Conservation (phyloP, 345 rosid genomes). For the Arabidopsis suecica region DNA sequence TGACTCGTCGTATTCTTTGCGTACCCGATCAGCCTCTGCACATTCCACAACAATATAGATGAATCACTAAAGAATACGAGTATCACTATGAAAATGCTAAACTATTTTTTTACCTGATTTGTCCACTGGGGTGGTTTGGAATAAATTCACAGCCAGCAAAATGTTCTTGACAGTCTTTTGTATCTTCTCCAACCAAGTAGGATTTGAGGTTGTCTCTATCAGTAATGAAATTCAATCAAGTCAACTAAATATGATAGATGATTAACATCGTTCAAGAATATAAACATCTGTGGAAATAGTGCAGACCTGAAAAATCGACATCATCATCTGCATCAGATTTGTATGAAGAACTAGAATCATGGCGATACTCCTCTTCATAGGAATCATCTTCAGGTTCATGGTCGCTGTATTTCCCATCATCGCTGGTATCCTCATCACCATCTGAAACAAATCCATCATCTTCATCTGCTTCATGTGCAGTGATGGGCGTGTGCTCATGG, state of each 20-base stretch:
- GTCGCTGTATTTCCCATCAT: constrained; percentile 60
- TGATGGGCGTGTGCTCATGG: constrained; percentile 55
- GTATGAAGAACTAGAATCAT: constrained; percentile 58
- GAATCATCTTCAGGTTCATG: constrained; percentile 54
- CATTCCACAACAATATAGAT: constrained; percentile 40
- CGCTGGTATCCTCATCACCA: constrained; percentile 59
- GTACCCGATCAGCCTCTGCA: constrained; percentile 79
- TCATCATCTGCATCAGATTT: constrained; percentile 63
- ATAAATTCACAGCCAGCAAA: constrained; percentile 73
- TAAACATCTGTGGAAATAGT: constrained; percentile 16
- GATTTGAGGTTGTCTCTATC: constrained; percentile 58
- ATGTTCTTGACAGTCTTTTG: constrained; percentile 62
- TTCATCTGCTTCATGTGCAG: constrained; percentile 57
- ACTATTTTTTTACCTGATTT: constrained; percentile 59
- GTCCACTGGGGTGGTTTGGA: constrained; percentile 74
- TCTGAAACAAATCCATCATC: constrained; percentile 75
- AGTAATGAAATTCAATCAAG: constrained; percentile 17
- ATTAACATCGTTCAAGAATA: constrained; percentile 5
- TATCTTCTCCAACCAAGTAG: constrained; percentile 89
- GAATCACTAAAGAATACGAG: constrained; percentile 10
- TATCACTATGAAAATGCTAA: constrained; percentile 9
- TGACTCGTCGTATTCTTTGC: constrained; percentile 84
- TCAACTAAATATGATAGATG: constrained; percentile 22
- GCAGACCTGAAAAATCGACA: constrained; percentile 65
- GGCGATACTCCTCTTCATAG: constrained; percentile 57